Evolutionary conservation across 2,329 filamentous ascomycete genomes (phyloP).

Genomic region (Dissoconium aciculare): DNA sequence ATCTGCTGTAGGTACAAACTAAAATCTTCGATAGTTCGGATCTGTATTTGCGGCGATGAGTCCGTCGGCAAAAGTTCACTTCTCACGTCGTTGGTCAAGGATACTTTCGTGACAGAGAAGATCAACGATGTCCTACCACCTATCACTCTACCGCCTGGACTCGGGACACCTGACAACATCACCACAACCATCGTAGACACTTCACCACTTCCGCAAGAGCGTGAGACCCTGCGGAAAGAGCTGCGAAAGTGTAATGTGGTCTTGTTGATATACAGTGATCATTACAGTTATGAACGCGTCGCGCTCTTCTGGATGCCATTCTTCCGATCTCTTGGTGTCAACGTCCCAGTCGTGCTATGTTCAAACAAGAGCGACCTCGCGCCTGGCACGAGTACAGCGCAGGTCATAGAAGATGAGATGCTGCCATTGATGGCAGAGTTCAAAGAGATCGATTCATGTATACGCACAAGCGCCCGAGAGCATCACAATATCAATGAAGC

Average conservation of each 20-base stretch:
- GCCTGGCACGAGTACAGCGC: constrained; percentile 54
- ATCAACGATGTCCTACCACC: constrained; percentile 89
- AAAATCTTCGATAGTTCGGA: constrained; percentile 52
- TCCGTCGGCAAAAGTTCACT: constrained; percentile 80
- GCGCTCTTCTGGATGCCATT: constrained; percentile 98
- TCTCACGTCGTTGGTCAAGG: constrained; percentile 68
- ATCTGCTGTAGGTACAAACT: constrained; percentile 1
- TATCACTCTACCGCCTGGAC: constrained; percentile 84
- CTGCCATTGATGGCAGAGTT: constrained; percentile 96
- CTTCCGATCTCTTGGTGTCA: constrained; percentile 94
- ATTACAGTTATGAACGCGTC: constrained; percentile 96
- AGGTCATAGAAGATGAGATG: constrained; percentile 94
- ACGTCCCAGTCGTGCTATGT: constrained; percentile 90
- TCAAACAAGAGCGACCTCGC: constrained; percentile 93
- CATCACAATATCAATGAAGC: constrained; percentile 87
- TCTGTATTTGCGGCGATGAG: constrained; percentile 94
- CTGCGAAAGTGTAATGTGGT: constrained; percentile 96
- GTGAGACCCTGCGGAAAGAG: constrained; percentile 78
- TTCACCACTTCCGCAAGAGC: constrained; percentile 84
- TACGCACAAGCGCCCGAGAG: constrained; percentile 80
- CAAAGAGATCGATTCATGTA: constrained; percentile 96
- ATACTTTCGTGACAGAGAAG: constrained; percentile 88
- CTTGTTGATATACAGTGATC: constrained; percentile 88
- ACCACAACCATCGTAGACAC: constrained; percentile 97
- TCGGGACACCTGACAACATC: constrained; percentile 89